Evolutionary conservation across 2,329 filamentous ascomycete species (phyloP), one percentile per base, ranked within the genome.

Genomic region (Colletotrichum higginsianum): DNA sequence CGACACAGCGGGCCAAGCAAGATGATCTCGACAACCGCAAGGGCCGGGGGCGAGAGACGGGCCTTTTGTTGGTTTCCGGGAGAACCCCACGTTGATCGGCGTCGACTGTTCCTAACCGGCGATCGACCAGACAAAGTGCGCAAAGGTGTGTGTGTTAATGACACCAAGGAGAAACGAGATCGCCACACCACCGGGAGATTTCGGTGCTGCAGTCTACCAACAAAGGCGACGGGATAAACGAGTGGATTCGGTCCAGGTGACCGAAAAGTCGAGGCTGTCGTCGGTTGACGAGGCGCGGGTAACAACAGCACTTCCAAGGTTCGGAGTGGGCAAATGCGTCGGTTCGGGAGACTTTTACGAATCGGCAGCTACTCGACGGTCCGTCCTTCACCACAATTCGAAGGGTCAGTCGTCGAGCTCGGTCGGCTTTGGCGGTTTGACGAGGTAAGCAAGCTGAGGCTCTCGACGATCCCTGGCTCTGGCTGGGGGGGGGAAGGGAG

Each of bases 51-150:
- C 23, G 23, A 26, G 40, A n/a, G 38, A 40, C 7, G 11, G 26
- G 26, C 26, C 26, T 49, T 35, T 50, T 46, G 68, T 38, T 47
- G 49, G 42, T 56, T 66, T 58, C 21, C 55, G 26, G 47, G 23
- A 23, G 50, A 58, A 58, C 68, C 68, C 68, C 68, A 68, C 64
- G 68, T 49, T 68, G 70, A 72, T 70, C 70, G 66, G 70, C 70
- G 70, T 60, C 23, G 60, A 64, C 23, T 42, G 53, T 66, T 35
- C 69, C 44, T 67, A 50, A 65, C 57, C 40, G 57, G 60, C 38
- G 70, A 72, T 72, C 66, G 60, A 61, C 69, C 21, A 66, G 69
- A 68, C 62, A 64, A 68, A 57, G 64, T 65, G 58, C 52, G 57
- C 68, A 65, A 56, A 52, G 70, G 60, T 72, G 60, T 66, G 61